Evolutionary conservation across 2,329 filamentous ascomycete genomes (phyloP).

Genomic region (Cladosporium colombiae): DNA sequence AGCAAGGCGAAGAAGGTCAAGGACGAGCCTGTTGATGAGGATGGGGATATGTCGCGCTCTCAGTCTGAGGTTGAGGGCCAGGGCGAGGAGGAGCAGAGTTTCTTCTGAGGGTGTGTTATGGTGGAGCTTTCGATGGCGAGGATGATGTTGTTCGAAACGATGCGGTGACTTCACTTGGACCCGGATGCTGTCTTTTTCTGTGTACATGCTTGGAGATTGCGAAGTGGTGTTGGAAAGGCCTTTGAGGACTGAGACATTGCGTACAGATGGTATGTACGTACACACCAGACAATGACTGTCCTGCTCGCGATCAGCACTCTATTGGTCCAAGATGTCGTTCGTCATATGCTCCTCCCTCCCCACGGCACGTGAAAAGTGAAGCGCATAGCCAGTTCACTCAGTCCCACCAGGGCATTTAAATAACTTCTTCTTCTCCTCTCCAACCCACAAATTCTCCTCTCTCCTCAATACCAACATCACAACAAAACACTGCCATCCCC

Average conservation of each 20-base stretch:
- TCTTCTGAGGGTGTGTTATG: background rate
- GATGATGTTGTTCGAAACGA: background rate
- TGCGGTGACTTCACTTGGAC: background rate
- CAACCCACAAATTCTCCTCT: background rate
- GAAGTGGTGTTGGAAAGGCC: background rate
- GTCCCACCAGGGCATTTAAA: background rate
- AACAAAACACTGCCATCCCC: background rate
- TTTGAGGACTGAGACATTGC: background rate
- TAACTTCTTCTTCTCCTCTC: background rate
- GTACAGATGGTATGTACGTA: background rate
- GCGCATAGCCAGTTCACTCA: background rate
- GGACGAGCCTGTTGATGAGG: slow-evolving; percentile 11
- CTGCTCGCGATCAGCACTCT: background rate
- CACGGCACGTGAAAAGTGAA: background rate
- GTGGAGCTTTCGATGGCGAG: background rate
- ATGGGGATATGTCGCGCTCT: background rate
- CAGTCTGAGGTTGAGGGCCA: background rate
- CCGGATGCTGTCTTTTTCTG: background rate
- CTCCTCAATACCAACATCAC: background rate
- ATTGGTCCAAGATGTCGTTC: background rate
- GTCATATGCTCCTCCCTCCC: background rate
- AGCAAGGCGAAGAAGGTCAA: slow-evolving; percentile 13
- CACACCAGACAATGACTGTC: background rate
- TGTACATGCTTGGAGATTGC: background rate
- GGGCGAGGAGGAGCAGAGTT: background rate